These are phyloP conservation scores for Botrytis elliptica DNA, from an alignment of 2,329 filamentous ascomycete genomes.

Conservation along the genomic window DNA sequence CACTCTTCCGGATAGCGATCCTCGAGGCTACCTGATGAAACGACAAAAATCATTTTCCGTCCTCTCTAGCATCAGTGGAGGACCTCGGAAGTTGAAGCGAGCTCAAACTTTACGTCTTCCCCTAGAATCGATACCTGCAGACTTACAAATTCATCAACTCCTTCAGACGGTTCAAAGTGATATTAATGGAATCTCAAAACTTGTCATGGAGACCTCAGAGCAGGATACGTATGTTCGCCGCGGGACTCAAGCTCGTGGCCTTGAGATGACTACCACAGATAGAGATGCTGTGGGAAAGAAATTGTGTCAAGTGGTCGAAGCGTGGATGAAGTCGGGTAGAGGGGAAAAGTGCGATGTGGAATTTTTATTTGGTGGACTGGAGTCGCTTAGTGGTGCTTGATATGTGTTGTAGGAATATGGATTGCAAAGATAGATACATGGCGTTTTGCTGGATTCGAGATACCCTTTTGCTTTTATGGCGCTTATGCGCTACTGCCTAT, in stretches of 20 bases:
- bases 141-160: conserved; percentile 29
- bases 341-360: conserved; percentile 23
- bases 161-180: conserved; percentile 25
- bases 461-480: conserved; percentile 22
- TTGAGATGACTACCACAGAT: conserved; percentile 24
- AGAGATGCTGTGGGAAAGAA: conserved; percentile 20
- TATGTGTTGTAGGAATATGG: background rate
- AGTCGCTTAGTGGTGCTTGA: conserved; percentile 12
- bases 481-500: background rate
- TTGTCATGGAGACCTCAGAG: conserved; percentile 14
- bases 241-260: conserved; percentile 27
- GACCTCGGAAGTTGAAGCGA: conserved; percentile 28
- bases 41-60: conserved; percentile 30
- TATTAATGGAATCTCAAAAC: conserved; percentile 20
- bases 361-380: conserved; percentile 29
- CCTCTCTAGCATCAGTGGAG: conserved; percentile 22
- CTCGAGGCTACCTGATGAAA: conserved; percentile 38
- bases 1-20: conserved; percentile 35
- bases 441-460: conserved; percentile 11
- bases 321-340: conserved; percentile 26
- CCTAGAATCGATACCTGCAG: conserved; percentile 33
- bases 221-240: conserved; percentile 30
- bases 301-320: conserved; percentile 26
- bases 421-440: background rate
- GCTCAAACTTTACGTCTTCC: conserved; percentile 35